Evolutionary conservation across 169 alveolate species (phyloP).

Genomic region (Cryptosporidium bovis): DNA sequence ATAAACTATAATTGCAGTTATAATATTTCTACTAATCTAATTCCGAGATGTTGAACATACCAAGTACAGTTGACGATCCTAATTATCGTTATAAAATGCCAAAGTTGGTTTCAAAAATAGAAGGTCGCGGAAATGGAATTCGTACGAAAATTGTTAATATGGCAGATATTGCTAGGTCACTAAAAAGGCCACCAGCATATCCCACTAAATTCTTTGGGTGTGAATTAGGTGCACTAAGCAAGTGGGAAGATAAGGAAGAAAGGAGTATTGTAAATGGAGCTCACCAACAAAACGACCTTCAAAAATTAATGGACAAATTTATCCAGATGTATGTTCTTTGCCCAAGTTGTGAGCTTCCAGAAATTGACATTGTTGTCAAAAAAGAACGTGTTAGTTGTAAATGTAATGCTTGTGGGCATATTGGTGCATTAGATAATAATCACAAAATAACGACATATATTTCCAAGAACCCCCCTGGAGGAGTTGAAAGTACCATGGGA

Average conservation of each 20-base stretch:
- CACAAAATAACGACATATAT: slow-evolving; percentile 97
- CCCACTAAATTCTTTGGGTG: slow-evolving; percentile 95
- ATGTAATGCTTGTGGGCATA: slow-evolving; percentile 98
- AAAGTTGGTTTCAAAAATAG: slow-evolving; percentile 90
- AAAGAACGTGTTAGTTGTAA: slow-evolving; percentile 87
- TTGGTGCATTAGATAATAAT: slow-evolving; percentile 91
- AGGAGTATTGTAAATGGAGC: slow-evolving; percentile 96
- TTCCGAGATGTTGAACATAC: slow-evolving; percentile 88
- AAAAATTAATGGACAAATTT: slow-evolving; percentile 94
- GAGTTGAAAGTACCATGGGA: slow-evolving; percentile 80
- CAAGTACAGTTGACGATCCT: slow-evolving; percentile 94
- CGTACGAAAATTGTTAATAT: slow-evolving; percentile 96
- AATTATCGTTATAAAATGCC: slow-evolving; percentile 98
- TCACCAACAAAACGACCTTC: slow-evolving; percentile 91
- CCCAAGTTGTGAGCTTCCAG: slow-evolving; percentile 97
- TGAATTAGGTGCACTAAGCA: slow-evolving; percentile 95
- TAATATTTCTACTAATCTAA: neutral
- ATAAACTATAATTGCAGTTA: neutral
- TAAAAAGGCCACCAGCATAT: slow-evolving; percentile 91
- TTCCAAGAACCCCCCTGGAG: slow-evolving; percentile 94
- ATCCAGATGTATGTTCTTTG: slow-evolving; percentile 98
- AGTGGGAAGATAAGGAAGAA: slow-evolving; percentile 93
- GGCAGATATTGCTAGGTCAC: slow-evolving; percentile 96
- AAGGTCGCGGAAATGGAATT: slow-evolving; percentile 97
- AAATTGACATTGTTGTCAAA: slow-evolving; percentile 92